These are phyloP conservation scores for Citrullus colocynthis DNA, from an alignment of 306 rosid genomes.

Conservation along the genomic window DNA sequence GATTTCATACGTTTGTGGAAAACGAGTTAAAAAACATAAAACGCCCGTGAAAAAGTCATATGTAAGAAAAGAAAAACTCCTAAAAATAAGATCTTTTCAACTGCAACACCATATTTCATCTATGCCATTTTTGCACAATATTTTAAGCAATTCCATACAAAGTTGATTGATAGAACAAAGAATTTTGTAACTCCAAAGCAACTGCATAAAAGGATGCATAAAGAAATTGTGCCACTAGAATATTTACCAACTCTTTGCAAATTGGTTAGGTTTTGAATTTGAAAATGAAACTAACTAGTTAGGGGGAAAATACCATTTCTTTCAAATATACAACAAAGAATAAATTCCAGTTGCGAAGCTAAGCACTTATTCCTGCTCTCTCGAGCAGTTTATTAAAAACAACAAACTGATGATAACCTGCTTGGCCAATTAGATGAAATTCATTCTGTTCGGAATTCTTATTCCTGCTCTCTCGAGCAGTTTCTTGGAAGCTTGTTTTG, in stretches of 20 bases:
- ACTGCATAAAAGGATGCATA: neutral
- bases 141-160: neutral
- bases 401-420: neutral
- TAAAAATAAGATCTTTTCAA: no score
- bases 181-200: neutral
- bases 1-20: no score
- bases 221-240: neutral
- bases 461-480: constrained; percentile 66
- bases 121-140: neutral
- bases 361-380: neutral
- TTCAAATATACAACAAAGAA: neutral
- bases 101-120: neutral
- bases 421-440: constrained; percentile 24
- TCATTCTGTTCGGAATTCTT: constrained; percentile 52
- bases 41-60: no score
- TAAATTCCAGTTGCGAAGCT: neutral
- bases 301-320: neutral
- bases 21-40: no score
- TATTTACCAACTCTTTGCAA: neutral
- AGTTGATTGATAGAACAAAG: neutral
- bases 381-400: neutral
- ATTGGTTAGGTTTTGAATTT: neutral
- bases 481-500: constrained; percentile 46
- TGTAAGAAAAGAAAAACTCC: no score
- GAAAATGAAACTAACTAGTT: neutral